Evolutionary conservation across 1,284 basidiomycete species (phyloP).

Genomic region (Tranzscheliella williamsii): DNA sequence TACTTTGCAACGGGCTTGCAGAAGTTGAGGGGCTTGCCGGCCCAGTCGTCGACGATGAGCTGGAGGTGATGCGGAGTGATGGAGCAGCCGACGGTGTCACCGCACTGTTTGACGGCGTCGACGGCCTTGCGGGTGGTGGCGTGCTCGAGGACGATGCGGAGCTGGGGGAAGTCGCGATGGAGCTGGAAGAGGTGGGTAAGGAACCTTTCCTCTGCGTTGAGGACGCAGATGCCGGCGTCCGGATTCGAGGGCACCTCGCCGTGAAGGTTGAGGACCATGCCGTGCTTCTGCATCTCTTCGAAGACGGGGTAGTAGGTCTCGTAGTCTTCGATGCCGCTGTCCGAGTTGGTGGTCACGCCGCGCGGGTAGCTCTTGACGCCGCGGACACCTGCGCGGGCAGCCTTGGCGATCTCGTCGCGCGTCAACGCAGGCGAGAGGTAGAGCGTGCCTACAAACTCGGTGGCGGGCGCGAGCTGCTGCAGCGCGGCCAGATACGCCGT

Average conservation of each 20-base stretch:
- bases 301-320: conserved; percentile 93
- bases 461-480: conserved; percentile 73
- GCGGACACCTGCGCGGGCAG: conserved; percentile 60
- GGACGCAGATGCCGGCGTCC: conserved; percentile 79
- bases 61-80: conserved; percentile 97
- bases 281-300: conserved; percentile 87
- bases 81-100: conserved; percentile 85
- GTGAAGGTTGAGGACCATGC: conserved; percentile 94
- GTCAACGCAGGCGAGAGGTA: conserved; percentile 90
- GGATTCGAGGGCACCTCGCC: conserved; percentile 95
- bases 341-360: conserved; percentile 97
- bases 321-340: conserved; percentile 94
- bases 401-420: conserved; percentile 85
- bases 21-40: conserved; percentile 91
- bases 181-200: conserved; percentile 83
- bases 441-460: conserved; percentile 91
- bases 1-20: conserved; percentile 99
- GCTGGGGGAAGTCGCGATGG: conserved; percentile 81
- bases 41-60: conserved; percentile 95
- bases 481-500: conserved; percentile 78
- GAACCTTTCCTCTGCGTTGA: conserved; percentile 92
- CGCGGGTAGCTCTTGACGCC: conserved; percentile 97
- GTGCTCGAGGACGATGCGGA: conserved; percentile 97
- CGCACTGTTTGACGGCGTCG: conserved; percentile 67
- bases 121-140: conserved; percentile 96